These are phyloP conservation scores for Chlamydomonas sp. DNA, from an alignment of 139 green algal genomes.

Conservation along the genomic window DNA sequence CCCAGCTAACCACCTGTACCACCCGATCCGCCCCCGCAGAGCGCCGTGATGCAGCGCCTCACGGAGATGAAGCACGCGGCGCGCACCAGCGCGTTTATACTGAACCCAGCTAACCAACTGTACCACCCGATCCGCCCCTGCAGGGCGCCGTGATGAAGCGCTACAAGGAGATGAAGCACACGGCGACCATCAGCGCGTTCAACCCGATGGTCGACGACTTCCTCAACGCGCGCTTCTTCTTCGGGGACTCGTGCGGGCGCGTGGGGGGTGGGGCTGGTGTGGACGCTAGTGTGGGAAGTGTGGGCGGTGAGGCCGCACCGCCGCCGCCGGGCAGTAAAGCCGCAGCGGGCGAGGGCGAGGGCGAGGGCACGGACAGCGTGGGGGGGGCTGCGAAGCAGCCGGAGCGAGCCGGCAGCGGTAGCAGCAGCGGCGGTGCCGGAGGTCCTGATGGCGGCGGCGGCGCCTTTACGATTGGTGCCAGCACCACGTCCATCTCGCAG, in stretches of 20 bases:
- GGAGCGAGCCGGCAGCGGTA: background rate
- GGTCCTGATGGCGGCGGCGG: too few relatives aligned
- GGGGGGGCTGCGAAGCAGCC: background rate
- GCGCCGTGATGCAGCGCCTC: slow-evolving; percentile 49
- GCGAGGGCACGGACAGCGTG: too few relatives aligned
- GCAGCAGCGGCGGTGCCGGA: too few relatives aligned
- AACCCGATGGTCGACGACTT: slow-evolving; percentile 85
- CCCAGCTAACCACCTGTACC: too few relatives aligned
- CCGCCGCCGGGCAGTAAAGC: background rate
- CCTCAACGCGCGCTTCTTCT: slow-evolving; percentile 64
- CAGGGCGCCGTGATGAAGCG: slow-evolving; percentile 50
- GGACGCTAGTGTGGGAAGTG: background rate
- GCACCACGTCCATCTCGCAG: background rate
- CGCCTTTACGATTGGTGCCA: too few relatives aligned
- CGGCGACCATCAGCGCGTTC: slow-evolving; percentile 52
- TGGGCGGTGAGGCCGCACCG: background rate
- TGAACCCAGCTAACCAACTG: too few relatives aligned
- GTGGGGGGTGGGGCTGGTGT: background rate
- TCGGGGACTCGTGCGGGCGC: slow-evolving; percentile 21
- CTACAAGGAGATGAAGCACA: slow-evolving; percentile 38
- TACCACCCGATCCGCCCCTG: too few relatives aligned
- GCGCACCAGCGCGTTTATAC: slow-evolving; percentile 53
- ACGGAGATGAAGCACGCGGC: slow-evolving; percentile 30
- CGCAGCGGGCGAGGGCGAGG: background rate
- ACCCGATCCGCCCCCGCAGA: too few relatives aligned